Percentiles rank a stretch among this genome's conserved stretches.
These are phyloP conservation scores for Penicillium mononematosum DNA, from an alignment of 495 filamentous ascomycete species.

Conservation along the genomic window DNA sequence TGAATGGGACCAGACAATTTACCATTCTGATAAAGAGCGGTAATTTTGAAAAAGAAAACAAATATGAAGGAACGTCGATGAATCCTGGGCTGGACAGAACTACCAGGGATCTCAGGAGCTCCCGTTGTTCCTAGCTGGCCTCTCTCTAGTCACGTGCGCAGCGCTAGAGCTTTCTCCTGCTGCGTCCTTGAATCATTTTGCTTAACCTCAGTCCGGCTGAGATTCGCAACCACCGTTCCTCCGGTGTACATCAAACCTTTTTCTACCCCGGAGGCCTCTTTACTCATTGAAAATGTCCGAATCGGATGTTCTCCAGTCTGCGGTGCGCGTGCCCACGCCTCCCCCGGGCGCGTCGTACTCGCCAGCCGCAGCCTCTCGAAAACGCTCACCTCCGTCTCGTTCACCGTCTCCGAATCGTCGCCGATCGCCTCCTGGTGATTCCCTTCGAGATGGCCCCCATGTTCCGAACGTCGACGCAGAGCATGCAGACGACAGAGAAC, in stretches of 20 bases:
- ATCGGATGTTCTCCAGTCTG: conserved; percentile 58
- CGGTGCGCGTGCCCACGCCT: conserved; percentile 66
- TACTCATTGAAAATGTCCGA: conserved; percentile 42
- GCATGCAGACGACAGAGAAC: conserved; percentile 59
- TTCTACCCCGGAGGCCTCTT: conserved; percentile 9
- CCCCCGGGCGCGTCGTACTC: conserved; percentile 54
- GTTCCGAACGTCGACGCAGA: conserved; percentile 54
- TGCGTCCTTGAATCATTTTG: conserved; percentile 13
- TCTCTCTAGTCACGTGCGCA: conserved; percentile 10
- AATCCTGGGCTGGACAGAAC: conserved; percentile 7
- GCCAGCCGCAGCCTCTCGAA: conserved; percentile 52
- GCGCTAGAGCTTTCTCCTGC: conserved; percentile 35
- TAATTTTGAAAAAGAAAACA: conserved; percentile 4
- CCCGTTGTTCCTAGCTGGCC: conserved; percentile 5
- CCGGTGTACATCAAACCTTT: conserved; percentile 12
- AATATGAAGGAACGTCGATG: conserved; percentile 13
- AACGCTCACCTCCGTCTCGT: conserved; percentile 61
- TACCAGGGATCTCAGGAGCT: conserved; percentile 13
- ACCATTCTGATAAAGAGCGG: conserved; percentile 32
- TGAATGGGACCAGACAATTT: neutral
- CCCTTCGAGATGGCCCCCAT: conserved; percentile 33
- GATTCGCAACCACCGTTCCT: conserved; percentile 17
- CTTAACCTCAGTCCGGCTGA: conserved; percentile 7
- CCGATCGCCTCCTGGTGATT: conserved; percentile 54
- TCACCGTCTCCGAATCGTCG: conserved; percentile 64